Conservation (phyloP, 2,329 filamentous ascomycete genomes). For the Bipolaris sorokiniana region DNA sequence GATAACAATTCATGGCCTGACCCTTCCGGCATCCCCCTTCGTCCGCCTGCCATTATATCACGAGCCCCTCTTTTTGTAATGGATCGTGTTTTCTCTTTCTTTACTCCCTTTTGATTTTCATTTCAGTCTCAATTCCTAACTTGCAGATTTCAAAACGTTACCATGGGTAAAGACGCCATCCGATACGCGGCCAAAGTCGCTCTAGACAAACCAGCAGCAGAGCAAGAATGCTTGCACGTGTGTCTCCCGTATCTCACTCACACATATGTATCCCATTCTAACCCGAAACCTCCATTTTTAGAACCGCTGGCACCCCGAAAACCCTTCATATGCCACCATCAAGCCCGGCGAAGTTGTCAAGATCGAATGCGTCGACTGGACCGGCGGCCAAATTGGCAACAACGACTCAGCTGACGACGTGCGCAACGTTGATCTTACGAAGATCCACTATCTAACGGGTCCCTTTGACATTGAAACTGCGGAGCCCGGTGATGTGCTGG, state of each 20-base stretch:
- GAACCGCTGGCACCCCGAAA: conserved; percentile 94
- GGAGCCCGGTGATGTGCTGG: conserved; percentile 80
- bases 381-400: conserved; percentile 79
- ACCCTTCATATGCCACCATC: conserved; percentile 74
- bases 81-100: neutral
- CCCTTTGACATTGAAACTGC: conserved; percentile 87
- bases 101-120: neutral
- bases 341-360: conserved; percentile 87
- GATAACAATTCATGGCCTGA: conserved; percentile 27
- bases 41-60: conserved; percentile 20
- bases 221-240: conserved; percentile 75
- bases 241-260: conserved; percentile 30
- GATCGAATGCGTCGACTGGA: conserved; percentile 88
- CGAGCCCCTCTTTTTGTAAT: conserved; percentile 11
- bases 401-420: conserved; percentile 90
- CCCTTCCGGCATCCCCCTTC: conserved; percentile 23
- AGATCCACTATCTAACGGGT: conserved; percentile 85
- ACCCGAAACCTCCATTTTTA: conserved; percentile 40
- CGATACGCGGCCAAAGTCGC: conserved; percentile 76
- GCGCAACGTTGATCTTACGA: conserved; percentile 80
- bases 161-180: conserved; percentile 63
- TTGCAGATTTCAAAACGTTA: neutral
- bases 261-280: neutral
- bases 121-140: neutral
- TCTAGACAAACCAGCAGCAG: conserved; percentile 71